Evolutionary conservation across 2,329 filamentous ascomycete species (phyloP), one percentile per base, ranked within the genome.

Genomic region (Talaromyces sp.): DNA sequence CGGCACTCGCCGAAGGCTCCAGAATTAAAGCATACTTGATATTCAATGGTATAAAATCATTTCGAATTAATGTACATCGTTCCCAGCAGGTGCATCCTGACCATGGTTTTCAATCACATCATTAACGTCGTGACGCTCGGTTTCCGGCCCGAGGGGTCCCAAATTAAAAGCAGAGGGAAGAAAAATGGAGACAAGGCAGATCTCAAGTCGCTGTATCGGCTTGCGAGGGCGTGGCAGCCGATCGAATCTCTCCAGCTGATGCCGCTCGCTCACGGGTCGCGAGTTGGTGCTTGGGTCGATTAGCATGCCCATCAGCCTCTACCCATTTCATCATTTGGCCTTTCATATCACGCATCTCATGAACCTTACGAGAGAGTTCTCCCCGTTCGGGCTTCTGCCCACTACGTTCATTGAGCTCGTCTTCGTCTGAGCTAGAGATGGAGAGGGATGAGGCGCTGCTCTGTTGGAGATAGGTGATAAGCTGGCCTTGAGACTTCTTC

Each of bases 401-500:
- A 47, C 56, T 66, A 30, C 65, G 69, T 48, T 71, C 74, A 47
- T 85, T 80, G 7, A 87, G 69, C 49, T 83, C 79, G 42, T 85
- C 81, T 52, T 83, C 80, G 43, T 87, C 85, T 9, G 77, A 81
- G 51, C 78, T 83, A 29, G 68, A 86, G 69, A 65, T 81, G 24
- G 68, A 86, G 67, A 65, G 72, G 70, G 62, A 79, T 62, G 72
- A 72, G 13, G 70, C 71, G 32, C 70, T 76, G 50, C 77, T 75
- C 37, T 71, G 71, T 59, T 86, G 83, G 6, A 80, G 75, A 67
- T 81, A 86, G 4, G 83, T 75, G 51, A 79, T 72, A 6, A 81
- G 75, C 13, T 75, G 70, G 39, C 81, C 80, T 32, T 80, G 76
- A 36, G 77, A 76, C 79, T 89, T 89, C 82, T 94, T 96, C 60